phyloP scores from a whole-genome alignment of 352 stramenopile species.

The Globisporangium okanoganense region DNA sequence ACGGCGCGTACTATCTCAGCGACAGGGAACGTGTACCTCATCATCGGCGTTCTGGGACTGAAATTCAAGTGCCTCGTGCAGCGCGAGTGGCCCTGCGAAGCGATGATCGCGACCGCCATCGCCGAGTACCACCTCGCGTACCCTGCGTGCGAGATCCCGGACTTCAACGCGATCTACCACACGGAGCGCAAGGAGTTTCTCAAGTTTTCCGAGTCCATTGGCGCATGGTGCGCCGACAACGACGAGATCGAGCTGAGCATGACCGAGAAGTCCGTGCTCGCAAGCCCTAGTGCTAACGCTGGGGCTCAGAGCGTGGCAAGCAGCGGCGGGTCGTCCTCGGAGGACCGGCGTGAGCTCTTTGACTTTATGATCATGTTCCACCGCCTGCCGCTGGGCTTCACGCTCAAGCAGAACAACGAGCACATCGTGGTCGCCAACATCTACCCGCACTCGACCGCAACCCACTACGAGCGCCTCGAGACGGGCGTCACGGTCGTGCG shows the following conservation, averaged over 20 bases:
- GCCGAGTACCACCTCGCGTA: conserved; percentile 58
- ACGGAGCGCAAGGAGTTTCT: conserved; percentile 49
- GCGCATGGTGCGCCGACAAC: conserved; percentile 38
- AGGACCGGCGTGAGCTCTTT: conserved; percentile 28
- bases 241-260: conserved; percentile 70
- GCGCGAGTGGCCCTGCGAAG: conserved; percentile 62
- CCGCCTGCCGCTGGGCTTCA: conserved; percentile 81
- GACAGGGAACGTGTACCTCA: conserved; percentile 32
- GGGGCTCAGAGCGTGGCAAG: conserved; percentile 21
- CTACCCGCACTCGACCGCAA: conserved; percentile 71
- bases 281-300: background rate
- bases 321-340: conserved; percentile 19
- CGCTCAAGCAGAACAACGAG: conserved; percentile 76
- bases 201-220: conserved; percentile 42
- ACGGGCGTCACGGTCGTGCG: conserved; percentile 70
- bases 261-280: conserved; percentile 23
- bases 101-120: conserved; percentile 55
- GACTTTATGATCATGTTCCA: conserved; percentile 84
- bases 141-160: conserved; percentile 62
- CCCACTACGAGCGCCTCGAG: conserved; percentile 66
- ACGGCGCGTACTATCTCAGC: conserved; percentile 15
- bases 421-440: conserved; percentile 80
- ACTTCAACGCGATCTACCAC: conserved; percentile 77
- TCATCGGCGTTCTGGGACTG: conserved; percentile 40
- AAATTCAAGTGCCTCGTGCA: conserved; percentile 55